phyloP scores from a whole-genome alignment of 768 basidiomycete genomes.

The Strobilomyces echinocephalus region DNA sequence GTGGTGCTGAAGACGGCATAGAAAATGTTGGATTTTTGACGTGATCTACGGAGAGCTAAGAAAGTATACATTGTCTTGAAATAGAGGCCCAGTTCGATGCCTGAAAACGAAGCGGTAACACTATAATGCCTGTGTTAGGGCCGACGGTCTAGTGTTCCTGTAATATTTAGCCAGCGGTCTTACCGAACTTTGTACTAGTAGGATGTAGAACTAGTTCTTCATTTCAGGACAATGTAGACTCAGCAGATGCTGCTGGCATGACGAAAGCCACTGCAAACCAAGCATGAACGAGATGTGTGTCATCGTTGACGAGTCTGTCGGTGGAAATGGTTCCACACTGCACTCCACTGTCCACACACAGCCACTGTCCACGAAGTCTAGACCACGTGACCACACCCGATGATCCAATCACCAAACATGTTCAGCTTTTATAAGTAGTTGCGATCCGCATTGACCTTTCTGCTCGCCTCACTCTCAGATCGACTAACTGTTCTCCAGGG shows the following conservation, averaged over 20 bases:
- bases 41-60: not conserved
- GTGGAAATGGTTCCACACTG: no score
- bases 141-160: no score
- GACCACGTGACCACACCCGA: not conserved
- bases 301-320: no score
- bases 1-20: conserved; percentile 15
- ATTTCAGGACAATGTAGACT: no score
- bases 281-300: no score
- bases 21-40: conserved; percentile 2
- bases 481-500: not conserved
- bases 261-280: no score
- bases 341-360: no score
- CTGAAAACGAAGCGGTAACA: not conserved
- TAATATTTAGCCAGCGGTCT: no score
- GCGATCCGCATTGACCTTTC: not conserved
- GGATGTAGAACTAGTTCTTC: no score
- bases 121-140: not conserved
- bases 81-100: conserved; percentile 12
- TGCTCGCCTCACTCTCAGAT: not conserved
- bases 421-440: not conserved
- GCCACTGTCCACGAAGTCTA: no score
- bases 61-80: conserved; percentile 12
- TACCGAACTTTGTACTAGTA: no score
- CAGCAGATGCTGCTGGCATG: no score
- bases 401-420: conserved; percentile 1